A percentile compares a stretch with the other conserved stretches of the same genome.
Conservation (phyloP, 2,329 filamentous ascomycete genomes). For the Penicillium aurantiogriseum region DNA sequence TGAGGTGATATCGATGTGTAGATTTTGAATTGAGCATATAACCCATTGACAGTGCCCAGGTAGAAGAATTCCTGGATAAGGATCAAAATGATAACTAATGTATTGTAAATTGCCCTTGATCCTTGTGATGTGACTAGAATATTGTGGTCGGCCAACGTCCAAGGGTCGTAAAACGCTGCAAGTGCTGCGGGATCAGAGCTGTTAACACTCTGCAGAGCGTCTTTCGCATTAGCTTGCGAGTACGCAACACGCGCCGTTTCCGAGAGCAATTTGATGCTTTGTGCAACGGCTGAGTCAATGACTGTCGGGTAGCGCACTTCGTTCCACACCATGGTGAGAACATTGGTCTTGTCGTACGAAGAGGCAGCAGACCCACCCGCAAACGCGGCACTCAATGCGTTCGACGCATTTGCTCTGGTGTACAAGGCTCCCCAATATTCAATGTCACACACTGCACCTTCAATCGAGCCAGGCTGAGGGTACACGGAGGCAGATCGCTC, state of each 20-base stretch:
- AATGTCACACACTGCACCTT: constrained; percentile 33
- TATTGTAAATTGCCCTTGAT: constrained; percentile 47
- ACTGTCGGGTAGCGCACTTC: constrained; percentile 45
- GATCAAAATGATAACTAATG: constrained; percentile 46
- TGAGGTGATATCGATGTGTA: constrained; percentile 33
- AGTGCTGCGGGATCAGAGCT: constrained; percentile 32
- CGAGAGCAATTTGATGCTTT: constrained; percentile 35
- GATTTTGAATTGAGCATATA: constrained; percentile 41
- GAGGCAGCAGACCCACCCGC: constrained; percentile 31
- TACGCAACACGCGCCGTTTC: constrained; percentile 37
- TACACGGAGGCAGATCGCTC: constrained; percentile 22
- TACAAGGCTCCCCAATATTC: constrained; percentile 41
- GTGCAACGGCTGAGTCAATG: constrained; percentile 35
- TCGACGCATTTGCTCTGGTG: constrained; percentile 36
- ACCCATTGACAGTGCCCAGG: constrained; percentile 46
- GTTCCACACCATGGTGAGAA: constrained; percentile 48
- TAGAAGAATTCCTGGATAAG: constrained; percentile 52
- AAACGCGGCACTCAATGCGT: constrained; percentile 38
- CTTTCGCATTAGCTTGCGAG: constrained; percentile 33
- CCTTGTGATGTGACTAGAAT: constrained; percentile 45
- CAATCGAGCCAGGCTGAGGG: constrained; percentile 20
- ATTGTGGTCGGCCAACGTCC: constrained; percentile 36
- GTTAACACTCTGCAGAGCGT: constrained; percentile 24
- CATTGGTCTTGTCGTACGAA: constrained; percentile 37
- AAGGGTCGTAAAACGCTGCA: constrained; percentile 41